Evolutionary conservation across 2,329 filamentous ascomycete species (phyloP).

Genomic region (Drechslerella stenobrocha): DNA sequence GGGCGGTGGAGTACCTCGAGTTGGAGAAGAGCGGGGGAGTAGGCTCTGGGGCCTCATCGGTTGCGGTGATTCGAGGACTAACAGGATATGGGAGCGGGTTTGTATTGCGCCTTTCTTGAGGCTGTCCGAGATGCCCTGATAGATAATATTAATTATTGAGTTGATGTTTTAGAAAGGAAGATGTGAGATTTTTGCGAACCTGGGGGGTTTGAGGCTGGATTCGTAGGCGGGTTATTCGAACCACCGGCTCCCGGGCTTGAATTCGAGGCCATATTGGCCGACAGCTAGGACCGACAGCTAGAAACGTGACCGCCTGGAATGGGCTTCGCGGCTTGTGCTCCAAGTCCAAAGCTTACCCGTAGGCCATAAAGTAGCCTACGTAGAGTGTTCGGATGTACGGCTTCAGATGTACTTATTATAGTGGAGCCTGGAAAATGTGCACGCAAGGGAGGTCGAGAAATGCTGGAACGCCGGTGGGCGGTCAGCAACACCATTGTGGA

Average conservation of each 20-base stretch:
- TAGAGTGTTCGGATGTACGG: neutral
- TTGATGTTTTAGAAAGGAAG: no score
- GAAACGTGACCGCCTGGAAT: neutral
- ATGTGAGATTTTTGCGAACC: slow-evolving; percentile 12
- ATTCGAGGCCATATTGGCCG: slow-evolving; percentile 40
- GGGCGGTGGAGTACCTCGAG: slow-evolving; percentile 27
- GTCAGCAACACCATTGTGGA: neutral
- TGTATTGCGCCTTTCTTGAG: slow-evolving; percentile 37
- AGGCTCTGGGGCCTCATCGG: slow-evolving; percentile 22
- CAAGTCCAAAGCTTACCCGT: no score
- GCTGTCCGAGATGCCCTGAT: slow-evolving; percentile 30
- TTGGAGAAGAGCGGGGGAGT: slow-evolving; percentile 17
- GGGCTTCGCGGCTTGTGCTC: neutral
- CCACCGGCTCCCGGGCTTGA: slow-evolving; percentile 17
- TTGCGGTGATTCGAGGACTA: slow-evolving; percentile 18
- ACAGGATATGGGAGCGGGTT: slow-evolving; percentile 41
- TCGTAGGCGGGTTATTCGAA: slow-evolving; percentile 18
- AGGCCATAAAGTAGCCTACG: no score
- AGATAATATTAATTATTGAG: neutral
- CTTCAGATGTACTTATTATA: neutral
- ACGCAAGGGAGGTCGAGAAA: slow-evolving; percentile 8
- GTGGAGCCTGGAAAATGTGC: slow-evolving; percentile 4
- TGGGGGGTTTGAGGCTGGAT: slow-evolving; percentile 13
- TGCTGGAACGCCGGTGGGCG: neutral
- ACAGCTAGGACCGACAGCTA: neutral